A percentile compares a stretch with the other conserved stretches of the same genome.
Conservation (phyloP, 1,284 basidiomycete species). For the Malassezia cuniculi region DNA sequence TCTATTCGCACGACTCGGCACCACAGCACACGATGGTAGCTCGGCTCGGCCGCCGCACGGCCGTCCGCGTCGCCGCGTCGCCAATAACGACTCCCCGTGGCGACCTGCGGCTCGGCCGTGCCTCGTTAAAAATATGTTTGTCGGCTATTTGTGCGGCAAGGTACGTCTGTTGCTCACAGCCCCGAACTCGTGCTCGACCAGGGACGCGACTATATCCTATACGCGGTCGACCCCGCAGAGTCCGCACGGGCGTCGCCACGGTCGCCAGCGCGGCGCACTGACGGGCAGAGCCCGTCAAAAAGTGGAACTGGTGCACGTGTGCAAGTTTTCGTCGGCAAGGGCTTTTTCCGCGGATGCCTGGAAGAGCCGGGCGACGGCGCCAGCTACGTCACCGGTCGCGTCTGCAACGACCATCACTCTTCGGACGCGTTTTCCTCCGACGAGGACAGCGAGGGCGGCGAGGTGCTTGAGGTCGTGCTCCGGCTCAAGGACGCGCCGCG, state of each 20-base stretch:
- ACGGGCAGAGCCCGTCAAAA: conserved; percentile 9
- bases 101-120: conserved; percentile 25
- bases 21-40: conserved; percentile 39
- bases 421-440: conserved; percentile 17
- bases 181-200: conserved; percentile 38
- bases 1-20: conserved; percentile 39
- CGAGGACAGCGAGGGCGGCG: conserved; percentile 30
- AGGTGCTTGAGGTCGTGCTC: conserved; percentile 37
- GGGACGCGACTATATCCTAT: conserved; percentile 38
- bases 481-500: conserved; percentile 35
- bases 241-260: conserved; percentile 21
- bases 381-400: conserved; percentile 32
- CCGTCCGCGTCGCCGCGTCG: conserved; percentile 20
- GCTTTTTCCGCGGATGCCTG: conserved; percentile 34
- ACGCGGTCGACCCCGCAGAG: conserved; percentile 42
- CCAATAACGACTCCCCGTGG: not conserved
- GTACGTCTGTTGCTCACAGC: conserved; percentile 15
- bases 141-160: conserved; percentile 36
- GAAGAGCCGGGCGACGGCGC: conserved; percentile 39
- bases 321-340: conserved; percentile 35
- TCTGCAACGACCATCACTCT: conserved; percentile 22
- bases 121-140: conserved; percentile 38
- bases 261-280: conserved; percentile 17
- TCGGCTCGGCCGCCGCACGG: conserved; percentile 17
- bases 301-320: not conserved